These are phyloP conservation scores for Coemansia sp. DNA, from an alignment of 192 early-diverging fungal genomes.

Conservation along the genomic window DNA sequence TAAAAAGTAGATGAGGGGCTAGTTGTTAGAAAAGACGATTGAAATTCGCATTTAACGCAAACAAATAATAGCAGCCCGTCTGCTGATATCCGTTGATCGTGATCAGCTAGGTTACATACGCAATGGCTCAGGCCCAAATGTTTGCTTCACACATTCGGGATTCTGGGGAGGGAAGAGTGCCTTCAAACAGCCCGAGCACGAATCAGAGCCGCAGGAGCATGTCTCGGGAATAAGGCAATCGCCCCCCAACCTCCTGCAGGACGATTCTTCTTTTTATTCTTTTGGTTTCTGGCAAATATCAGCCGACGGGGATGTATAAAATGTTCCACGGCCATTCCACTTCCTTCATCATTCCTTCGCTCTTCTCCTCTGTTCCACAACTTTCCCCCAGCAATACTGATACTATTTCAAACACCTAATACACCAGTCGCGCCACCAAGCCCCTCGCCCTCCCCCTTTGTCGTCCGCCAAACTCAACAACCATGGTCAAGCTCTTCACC, in stretches of 20 bases:
- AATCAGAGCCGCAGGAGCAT: slow-evolving; percentile 5
- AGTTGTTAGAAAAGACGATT: neutral
- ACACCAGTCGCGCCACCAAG: slow-evolving; percentile 10
- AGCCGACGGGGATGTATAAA: slow-evolving; percentile 1
- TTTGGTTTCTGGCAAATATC: neutral
- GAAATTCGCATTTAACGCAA: neutral
- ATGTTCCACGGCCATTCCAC: slow-evolving; percentile 24
- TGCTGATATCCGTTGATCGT: neutral
- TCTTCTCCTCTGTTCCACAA: slow-evolving; percentile 21
- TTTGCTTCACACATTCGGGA: too few species aligned
- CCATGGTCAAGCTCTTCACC: slow-evolving; percentile 47
- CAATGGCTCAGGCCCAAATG: too few species aligned
- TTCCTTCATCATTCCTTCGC: slow-evolving; percentile 38
- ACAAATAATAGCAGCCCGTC: neutral
- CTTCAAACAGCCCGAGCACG: neutral
- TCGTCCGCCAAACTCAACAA: slow-evolving; percentile 7
- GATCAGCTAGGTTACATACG: neutral
- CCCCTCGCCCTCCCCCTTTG: neutral
- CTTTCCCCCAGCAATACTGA: neutral
- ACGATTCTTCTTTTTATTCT: too few species aligned
- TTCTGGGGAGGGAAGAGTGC: too few species aligned
- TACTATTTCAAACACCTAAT: neutral
- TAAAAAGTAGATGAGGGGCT: neutral
- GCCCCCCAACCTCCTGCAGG: slow-evolving; percentile 1
- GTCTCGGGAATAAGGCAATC: neutral